phyloP scores from a whole-genome alignment of 257 asterid genomes.

The Agastache rugosa region DNA sequence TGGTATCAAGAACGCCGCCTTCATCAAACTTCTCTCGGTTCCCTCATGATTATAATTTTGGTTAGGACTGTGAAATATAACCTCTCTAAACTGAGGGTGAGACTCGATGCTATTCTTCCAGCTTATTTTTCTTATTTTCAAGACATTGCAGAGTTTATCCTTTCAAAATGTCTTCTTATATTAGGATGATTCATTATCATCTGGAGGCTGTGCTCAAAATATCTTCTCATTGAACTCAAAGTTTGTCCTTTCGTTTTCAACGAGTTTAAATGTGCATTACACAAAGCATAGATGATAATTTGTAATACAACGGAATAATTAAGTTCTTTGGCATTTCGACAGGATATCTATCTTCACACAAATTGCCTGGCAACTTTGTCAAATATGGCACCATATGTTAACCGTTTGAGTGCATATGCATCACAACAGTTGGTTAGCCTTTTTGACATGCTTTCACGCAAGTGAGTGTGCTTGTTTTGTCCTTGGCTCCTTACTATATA shows the following conservation, averaged over 20 bases:
- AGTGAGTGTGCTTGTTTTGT: slow-evolving; percentile 52
- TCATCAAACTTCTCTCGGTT: slow-evolving; percentile 62
- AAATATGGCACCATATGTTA: slow-evolving; percentile 92
- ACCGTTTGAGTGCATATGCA: slow-evolving; percentile 89
- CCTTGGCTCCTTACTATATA: slow-evolving; percentile 10
- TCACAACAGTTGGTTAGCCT: slow-evolving; percentile 94
- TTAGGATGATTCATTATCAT: neutral
- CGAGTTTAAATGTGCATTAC: neutral
- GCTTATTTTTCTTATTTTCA: neutral
- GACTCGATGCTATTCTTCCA: slow-evolving; percentile 36
- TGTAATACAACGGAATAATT: neutral
- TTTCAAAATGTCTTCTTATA: neutral
- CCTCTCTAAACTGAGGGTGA: slow-evolving; percentile 76
- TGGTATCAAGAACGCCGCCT: slow-evolving; percentile 63
- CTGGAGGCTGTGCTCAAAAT: slow-evolving; percentile 30
- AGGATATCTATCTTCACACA: slow-evolving; percentile 95
- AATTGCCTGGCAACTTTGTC: slow-evolving; percentile 93
- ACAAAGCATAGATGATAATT: slow-evolving; percentile 2
- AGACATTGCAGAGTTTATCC: neutral
- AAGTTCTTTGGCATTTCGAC: slow-evolving; percentile 43
- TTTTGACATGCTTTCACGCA: slow-evolving; percentile 91
- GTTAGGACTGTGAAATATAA: slow-evolving; percentile 73
- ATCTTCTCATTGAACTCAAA: neutral
- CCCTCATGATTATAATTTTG: slow-evolving; percentile 84
- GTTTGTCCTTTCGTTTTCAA: neutral